Evolutionary conservation across 257 asterid genomes (phyloP).

Genomic region (Prunella vulgaris): DNA sequence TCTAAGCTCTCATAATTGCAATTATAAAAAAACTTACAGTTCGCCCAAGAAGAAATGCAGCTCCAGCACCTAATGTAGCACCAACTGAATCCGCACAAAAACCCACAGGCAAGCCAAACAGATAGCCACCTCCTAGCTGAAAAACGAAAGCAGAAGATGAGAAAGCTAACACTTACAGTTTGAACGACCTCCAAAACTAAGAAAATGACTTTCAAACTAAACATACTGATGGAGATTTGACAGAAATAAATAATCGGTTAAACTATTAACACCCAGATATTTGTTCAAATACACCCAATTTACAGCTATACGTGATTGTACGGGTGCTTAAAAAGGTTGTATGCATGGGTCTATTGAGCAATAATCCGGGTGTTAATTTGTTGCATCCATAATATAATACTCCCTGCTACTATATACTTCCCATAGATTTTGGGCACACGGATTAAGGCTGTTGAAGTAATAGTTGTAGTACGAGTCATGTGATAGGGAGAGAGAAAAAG

Average conservation of each 20-base stretch:
- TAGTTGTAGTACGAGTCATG: too few relatives aligned
- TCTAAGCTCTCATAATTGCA: not conserved
- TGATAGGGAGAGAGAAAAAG: too few relatives aligned
- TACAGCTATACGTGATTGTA: too few relatives aligned
- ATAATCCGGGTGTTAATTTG: too few relatives aligned
- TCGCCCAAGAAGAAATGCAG: constrained; percentile 96
- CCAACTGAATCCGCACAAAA: constrained; percentile 89
- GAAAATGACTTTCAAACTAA: not conserved
- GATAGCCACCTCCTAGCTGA: constrained; percentile 99
- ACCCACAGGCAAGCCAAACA: constrained; percentile 89
- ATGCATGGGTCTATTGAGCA: too few relatives aligned
- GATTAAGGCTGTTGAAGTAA: too few relatives aligned
- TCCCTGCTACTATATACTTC: too few relatives aligned
- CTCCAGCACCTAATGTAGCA: constrained; percentile 83
- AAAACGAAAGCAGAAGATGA: constrained; percentile 9
- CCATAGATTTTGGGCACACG: too few relatives aligned
- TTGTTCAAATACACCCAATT: too few relatives aligned
- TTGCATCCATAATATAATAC: too few relatives aligned
- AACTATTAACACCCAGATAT: too few relatives aligned
- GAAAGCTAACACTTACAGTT: not conserved
- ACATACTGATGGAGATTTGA: not conserved
- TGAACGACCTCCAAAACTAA: not conserved
- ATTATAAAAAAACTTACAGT: constrained; percentile 50
- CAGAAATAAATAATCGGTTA: not conserved
- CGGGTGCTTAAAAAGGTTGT: too few relatives aligned